Percentiles rank a stretch among this genome's conserved stretches.
phyloP scores from a whole-genome alignment of 495 filamentous ascomycete genomes.

The Penicillium manginii region DNA sequence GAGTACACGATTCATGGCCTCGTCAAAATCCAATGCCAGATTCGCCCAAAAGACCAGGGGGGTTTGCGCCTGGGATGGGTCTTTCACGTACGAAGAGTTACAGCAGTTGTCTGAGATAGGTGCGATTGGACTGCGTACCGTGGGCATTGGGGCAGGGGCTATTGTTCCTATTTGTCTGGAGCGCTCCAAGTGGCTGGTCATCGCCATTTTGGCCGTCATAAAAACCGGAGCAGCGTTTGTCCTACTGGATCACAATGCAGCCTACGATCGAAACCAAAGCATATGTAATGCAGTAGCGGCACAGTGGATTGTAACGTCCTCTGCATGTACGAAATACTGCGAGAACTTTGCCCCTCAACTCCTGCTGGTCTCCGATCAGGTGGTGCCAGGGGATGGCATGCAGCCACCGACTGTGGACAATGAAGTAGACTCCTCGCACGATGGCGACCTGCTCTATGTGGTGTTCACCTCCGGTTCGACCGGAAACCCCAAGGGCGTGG shows the following conservation, averaged over 20 bases:
- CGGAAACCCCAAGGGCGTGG: constrained; percentile 70
- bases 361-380: background rate
- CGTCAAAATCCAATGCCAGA: too few relatives aligned
- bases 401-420: too few relatives aligned
- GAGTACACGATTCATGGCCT: too few relatives aligned
- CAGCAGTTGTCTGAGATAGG: too few relatives aligned
- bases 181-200: constrained; percentile 46
- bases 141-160: too few relatives aligned
- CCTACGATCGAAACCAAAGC: background rate
- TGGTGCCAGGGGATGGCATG: background rate
- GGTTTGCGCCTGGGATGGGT: too few relatives aligned
- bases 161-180: constrained; percentile 16
- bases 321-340: too few relatives aligned
- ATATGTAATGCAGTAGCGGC: constrained; percentile 2
- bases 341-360: background rate
- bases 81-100: too few relatives aligned
- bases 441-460: constrained; percentile 16
- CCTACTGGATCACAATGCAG: constrained; percentile 12
- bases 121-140: too few relatives aligned
- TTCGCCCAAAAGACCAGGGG: too few relatives aligned
- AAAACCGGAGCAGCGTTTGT: constrained; percentile 31
- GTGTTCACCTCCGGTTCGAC: constrained; percentile 83
- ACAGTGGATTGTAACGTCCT: background rate
- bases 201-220: constrained; percentile 49
- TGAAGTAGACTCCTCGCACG: too few relatives aligned